A percentile compares a stretch with the other conserved stretches of the same genome.
phyloP scores from a whole-genome alignment of 2,329 filamentous ascomycete species.

The Fusarium camptoceras region DNA sequence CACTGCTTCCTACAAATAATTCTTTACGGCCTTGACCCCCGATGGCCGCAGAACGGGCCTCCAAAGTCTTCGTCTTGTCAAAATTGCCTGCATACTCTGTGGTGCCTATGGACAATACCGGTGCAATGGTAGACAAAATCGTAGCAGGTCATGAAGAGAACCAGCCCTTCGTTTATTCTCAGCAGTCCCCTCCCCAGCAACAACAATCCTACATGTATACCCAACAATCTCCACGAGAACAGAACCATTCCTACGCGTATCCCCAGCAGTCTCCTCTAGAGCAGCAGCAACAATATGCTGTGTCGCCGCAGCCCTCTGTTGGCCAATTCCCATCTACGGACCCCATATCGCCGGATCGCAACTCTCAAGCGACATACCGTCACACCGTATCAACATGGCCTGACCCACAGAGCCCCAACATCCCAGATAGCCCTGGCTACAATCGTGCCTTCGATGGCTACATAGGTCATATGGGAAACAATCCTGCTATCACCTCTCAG shows the following conservation, averaged over 20 bases:
- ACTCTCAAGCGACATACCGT: neutral
- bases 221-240: too few species aligned
- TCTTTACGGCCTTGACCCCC: neutral
- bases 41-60: too few species aligned
- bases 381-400: conserved; percentile 8
- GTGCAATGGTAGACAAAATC: conserved; percentile 18
- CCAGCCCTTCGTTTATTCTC: too few species aligned
- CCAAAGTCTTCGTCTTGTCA: too few species aligned
- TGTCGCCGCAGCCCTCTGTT: conserved; percentile 11
- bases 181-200: too few species aligned
- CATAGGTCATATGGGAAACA: conserved; percentile 3
- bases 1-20: neutral
- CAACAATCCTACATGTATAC: too few species aligned
- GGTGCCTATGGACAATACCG: neutral
- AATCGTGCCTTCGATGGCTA: conserved; percentile 17
- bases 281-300: neutral
- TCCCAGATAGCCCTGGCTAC: conserved; percentile 15
- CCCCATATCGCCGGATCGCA: conserved; percentile 6
- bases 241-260: too few species aligned
- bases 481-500: neutral
- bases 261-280: too few species aligned
- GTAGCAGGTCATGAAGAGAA: too few species aligned
- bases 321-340: neutral
- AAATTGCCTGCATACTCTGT: neutral
- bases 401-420: conserved; percentile 23